Percentiles rank a stretch among this genome's conserved stretches.
These are phyloP conservation scores for Phalaenopsis hybrid DNA, from an alignment of 116 monocot species.

Conservation along the genomic window DNA sequence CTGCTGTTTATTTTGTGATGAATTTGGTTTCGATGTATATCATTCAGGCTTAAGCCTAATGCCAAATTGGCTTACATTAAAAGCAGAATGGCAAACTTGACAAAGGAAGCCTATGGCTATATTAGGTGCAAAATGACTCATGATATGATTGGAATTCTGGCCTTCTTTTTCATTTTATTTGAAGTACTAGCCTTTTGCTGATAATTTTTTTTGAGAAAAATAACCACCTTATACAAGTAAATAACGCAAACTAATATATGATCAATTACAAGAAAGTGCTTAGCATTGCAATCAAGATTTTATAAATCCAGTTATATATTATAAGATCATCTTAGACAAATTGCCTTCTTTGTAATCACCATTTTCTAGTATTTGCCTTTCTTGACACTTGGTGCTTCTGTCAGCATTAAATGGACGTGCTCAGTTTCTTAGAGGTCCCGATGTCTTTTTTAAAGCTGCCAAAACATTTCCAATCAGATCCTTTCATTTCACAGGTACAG, in stretches of 20 bases:
- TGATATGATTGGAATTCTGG: neutral
- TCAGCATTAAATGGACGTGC: constrained; percentile 21
- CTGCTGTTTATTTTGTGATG: neutral
- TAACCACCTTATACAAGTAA: neutral
- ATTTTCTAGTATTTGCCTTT: constrained; percentile 1
- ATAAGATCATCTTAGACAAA: neutral
- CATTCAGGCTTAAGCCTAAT: neutral
- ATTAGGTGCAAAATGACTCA: neutral
- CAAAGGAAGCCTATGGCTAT: neutral
- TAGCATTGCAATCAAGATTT: neutral
- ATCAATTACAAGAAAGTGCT: neutral
- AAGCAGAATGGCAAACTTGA: neutral
- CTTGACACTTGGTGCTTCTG: neutral
- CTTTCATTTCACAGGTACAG: constrained; percentile 74
- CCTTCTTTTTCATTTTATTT: neutral
- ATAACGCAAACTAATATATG: neutral
- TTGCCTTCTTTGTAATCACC: neutral
- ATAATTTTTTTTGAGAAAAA: neutral
- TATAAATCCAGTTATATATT: neutral
- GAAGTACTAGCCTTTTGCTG: neutral
- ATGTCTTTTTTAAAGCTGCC: constrained; percentile 1
- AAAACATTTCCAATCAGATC: constrained; percentile 21
- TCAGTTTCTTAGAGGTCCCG: constrained; percentile 1
- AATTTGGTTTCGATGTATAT: neutral
- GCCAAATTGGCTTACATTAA: neutral